Evolutionary conservation across 305 asterid species (phyloP).

Genomic region (Lippia alba): DNA sequence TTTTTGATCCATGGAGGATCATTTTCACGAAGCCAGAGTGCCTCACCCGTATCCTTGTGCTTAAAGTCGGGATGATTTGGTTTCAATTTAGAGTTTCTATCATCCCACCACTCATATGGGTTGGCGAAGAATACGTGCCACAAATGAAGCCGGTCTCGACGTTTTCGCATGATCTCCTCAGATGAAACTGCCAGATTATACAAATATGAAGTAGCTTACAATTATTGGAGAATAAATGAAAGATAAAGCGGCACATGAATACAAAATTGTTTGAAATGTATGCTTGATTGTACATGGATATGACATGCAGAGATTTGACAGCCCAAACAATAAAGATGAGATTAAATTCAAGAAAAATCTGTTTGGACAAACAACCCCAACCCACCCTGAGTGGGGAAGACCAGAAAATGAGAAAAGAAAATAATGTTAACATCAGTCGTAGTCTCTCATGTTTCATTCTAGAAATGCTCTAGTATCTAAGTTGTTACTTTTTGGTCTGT

Average conservation of each 20-base stretch:
- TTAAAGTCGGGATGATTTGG: constrained; percentile 70
- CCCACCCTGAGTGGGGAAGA: no score
- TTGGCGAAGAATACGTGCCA: constrained; percentile 83
- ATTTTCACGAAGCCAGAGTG: constrained; percentile 55
- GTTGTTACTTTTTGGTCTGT: no score
- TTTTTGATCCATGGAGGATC: constrained; percentile 89
- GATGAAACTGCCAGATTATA: constrained; percentile 37
- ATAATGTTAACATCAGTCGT: no score
- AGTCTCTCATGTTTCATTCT: no score
- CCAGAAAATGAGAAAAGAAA: no score
- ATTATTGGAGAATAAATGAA: neutral
- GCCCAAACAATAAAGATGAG: no score
- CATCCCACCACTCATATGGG: constrained; percentile 85
- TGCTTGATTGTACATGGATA: constrained; percentile 5
- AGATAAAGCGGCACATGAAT: neutral
- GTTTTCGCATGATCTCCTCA: constrained; percentile 50
- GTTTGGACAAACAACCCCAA: no score
- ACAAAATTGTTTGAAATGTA: neutral
- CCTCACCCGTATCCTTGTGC: constrained; percentile 79
- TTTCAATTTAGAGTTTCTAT: constrained; percentile 50
- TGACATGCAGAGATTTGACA: neutral
- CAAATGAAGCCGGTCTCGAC: constrained; percentile 57
- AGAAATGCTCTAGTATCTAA: no score
- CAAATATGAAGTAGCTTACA: neutral
- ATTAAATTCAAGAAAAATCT: neutral